Base-by-base conservation (phyloP, 2,329 filamentous ascomycete genomes). In the Aspergillus quadricinctus region DNA sequence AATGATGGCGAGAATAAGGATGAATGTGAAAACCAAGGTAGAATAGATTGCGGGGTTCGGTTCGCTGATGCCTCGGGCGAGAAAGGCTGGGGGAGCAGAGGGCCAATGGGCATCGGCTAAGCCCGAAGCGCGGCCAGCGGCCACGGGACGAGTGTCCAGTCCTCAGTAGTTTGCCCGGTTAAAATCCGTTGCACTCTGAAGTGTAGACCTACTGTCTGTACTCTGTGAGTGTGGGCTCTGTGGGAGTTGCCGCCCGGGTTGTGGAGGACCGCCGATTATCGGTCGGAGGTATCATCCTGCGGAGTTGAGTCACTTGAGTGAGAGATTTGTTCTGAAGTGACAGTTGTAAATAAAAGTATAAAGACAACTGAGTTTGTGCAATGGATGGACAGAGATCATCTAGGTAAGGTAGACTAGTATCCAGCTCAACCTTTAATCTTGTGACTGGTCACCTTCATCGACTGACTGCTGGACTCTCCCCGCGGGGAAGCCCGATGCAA, bases 401-500 rank as follows among this genome's bases (percentile, higher is more conserved):
- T 23, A 23, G 23, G 23, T 23, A n/a, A n/a, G n/a, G n/a, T n/a
- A n/a, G n/a, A n/a, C n/a, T n/a, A 23, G 31, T 17, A 17, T 37
- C 14, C 31, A 37, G 14, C 31, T 37, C 17, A 7, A 37, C 31
- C 31, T 37, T 37, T 17, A 35, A 40, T 48, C 25, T 23, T 23
- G 17, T 56, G 50, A 41, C 49, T 25, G 52, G 53, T 27, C 41
- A 35, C 45, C 50, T 4, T n/a, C n/a, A n/a, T 31, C 14, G 28
- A 35, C 48, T 31, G 48, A 53, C 41, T 28, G 51, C n/a, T 49
- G 51, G 43, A 41, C 54, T 46, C 56, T 59, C 61, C 63, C 65
- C 63, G 66, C 66, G 66, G 66, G 64, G 64, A 65, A 56, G 56
- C 58, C 65, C 62, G 58, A 62, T 59, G 61, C 57, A 62, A 52